Evolutionary conservation across 2,329 filamentous ascomycete species (phyloP).

Genomic region (Monilinia polystroma): DNA sequence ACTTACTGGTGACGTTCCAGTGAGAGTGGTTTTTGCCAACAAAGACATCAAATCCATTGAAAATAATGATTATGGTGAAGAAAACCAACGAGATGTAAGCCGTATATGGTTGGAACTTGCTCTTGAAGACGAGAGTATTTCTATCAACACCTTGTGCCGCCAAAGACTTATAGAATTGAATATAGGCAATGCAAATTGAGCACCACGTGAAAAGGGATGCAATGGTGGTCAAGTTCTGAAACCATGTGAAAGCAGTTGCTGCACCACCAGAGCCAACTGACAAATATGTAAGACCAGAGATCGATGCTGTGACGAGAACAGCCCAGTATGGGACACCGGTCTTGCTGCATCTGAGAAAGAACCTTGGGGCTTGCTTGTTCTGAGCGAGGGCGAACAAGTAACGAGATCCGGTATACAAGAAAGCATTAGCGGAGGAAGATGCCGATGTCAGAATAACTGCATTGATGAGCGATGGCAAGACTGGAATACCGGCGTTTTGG

Average conservation of each 20-base stretch:
- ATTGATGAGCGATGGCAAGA: conserved; percentile 71
- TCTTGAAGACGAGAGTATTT: conserved; percentile 67
- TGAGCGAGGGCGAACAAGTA: conserved; percentile 50
- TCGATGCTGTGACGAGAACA: conserved; percentile 62
- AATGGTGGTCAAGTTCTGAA: conserved; percentile 61
- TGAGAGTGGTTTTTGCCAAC: conserved; percentile 52
- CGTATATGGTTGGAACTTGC: conserved; percentile 67
- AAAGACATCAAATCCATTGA: conserved; percentile 76
- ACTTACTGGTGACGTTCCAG: conserved; percentile 61
- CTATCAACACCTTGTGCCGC: conserved; percentile 67
- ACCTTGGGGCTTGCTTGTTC: conserved; percentile 62
- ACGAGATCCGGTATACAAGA: conserved; percentile 38
- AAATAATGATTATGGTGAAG: conserved; percentile 69
- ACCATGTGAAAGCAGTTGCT: conserved; percentile 44
- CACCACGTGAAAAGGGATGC: conserved; percentile 73
- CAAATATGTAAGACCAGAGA: conserved; percentile 71
- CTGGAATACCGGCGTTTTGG: conserved; percentile 60
- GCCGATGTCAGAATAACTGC: conserved; percentile 68
- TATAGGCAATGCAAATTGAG: conserved; percentile 67
- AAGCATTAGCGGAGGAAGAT: conserved; percentile 40
- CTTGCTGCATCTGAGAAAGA: conserved; percentile 61
- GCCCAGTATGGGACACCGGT: conserved; percentile 70
- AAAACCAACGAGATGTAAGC: conserved; percentile 63
- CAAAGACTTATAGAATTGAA: conserved; percentile 70
- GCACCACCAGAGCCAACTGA: conserved; percentile 57